Percentiles rank a stretch among this genome's conserved stretches.
Evolutionary conservation across 192 early-diverging fungal species (phyloP).

Genomic region (Backusella tuberculispora): DNA sequence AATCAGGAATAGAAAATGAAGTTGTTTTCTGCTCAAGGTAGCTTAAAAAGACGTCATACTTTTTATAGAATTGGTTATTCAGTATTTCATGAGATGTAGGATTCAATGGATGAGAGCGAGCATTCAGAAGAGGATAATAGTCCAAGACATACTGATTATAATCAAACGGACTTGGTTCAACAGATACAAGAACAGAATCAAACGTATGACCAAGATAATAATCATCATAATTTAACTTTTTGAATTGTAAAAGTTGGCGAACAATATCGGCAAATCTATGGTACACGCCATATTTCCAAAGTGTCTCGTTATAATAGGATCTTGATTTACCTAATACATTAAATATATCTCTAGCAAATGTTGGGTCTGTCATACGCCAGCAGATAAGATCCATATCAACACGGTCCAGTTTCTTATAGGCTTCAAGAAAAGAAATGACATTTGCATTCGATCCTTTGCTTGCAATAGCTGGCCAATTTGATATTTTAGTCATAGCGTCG

Average conservation of each 20-base stretch:
- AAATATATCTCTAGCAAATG: constrained; percentile 37
- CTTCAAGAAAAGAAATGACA: constrained; percentile 26
- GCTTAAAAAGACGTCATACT: constrained; percentile 44
- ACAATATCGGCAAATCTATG: constrained; percentile 39
- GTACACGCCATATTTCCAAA: constrained; percentile 48
- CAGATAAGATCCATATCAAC: constrained; percentile 26
- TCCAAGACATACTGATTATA: constrained; percentile 29
- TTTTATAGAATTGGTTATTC: constrained; percentile 43
- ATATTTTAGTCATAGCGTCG: not conserved
- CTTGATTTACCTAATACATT: constrained; percentile 35
- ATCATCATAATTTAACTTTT: not conserved
- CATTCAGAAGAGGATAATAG: constrained; percentile 53
- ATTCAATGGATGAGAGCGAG: constrained; percentile 43
- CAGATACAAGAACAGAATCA: constrained; percentile 6
- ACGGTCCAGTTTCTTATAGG: constrained; percentile 19
- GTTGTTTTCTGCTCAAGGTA: constrained; percentile 36
- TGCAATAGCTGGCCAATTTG: constrained; percentile 29
- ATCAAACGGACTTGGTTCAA: constrained; percentile 2
- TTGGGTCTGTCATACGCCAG: constrained; percentile 23
- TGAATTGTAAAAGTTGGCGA: constrained; percentile 37
- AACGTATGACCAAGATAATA: not conserved
- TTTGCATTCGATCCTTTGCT: constrained; percentile 13
- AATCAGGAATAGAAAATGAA: constrained; percentile 32
- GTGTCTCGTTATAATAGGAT: constrained; percentile 28
- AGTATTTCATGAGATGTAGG: constrained; percentile 36